A percentile compares a stretch with the other conserved stretches of the same genome.
Evolutionary conservation across 2,329 filamentous ascomycete species (phyloP).

Genomic region (Beauveria rudraprayagi): DNA sequence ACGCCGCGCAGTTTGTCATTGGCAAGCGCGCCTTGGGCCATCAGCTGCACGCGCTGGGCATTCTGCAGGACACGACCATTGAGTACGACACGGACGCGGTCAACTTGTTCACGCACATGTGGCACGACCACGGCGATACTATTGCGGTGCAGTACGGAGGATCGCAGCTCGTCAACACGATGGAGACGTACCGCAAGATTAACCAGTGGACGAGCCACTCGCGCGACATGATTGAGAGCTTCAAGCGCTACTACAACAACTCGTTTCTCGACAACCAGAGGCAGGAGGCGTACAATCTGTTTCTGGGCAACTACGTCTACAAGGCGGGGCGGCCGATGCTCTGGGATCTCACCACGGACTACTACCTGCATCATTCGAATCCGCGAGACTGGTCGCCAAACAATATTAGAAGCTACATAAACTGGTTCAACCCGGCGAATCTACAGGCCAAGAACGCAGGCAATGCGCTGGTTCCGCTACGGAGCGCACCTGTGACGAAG

Average conservation of each 20-base stretch:
- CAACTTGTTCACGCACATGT: constrained; percentile 97
- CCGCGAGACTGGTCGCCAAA: constrained; percentile 65
- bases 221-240: constrained; percentile 97
- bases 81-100: constrained; percentile 94
- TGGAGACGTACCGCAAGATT: constrained; percentile 98
- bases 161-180: constrained; percentile 95
- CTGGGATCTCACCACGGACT: constrained; percentile 92
- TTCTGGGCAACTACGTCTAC: constrained; percentile 93
- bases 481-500: constrained; percentile 30
- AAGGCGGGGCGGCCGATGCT: constrained; percentile 83
- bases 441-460: constrained; percentile 14
- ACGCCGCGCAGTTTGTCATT: constrained; percentile 96
- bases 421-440: constrained; percentile 75
- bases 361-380: constrained; percentile 87
- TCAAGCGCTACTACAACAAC: constrained; percentile 98
- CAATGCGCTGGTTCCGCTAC: constrained; percentile 21
- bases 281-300: constrained; percentile 96
- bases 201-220: constrained; percentile 98
- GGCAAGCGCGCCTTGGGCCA: constrained; percentile 88
- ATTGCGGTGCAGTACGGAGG: constrained; percentile 97
- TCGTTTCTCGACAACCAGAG: constrained; percentile 96
- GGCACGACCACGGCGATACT: constrained; percentile 93
- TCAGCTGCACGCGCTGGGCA: constrained; percentile 84
- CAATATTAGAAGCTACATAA: constrained; percentile 63
- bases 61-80: constrained; percentile 69